Evolutionary conservation across 148 eudicot genomes (phyloP), one percentile per base, ranked within the genome.

Genomic region (Persicaria maculosa): DNA sequence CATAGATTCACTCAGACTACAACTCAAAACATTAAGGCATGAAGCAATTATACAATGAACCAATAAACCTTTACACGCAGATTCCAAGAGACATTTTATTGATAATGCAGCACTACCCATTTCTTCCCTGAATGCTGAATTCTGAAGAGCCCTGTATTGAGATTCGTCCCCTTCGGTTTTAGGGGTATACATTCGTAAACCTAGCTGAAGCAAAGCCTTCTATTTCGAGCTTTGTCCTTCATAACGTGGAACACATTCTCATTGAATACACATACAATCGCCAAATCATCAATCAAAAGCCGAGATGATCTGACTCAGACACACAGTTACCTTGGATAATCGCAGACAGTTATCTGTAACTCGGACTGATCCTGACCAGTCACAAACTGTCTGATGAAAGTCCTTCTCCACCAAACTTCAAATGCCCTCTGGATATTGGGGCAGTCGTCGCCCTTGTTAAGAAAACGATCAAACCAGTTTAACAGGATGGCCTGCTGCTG

Each of bases 381-480:
- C 57, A 77, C 85, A 76, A 83, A 90, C 69, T 87, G 91, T 79
- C 88, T 88, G 54, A 93, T 80, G 55, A 93, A 93, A 82, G 95
- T 88, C 75, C 98, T 80, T 80, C 95, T 87, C 98, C 98, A 93
- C 98, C 98, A 93, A 75, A 91, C 85, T 81, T 93, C 95, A 76
- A 93, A 93, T 5, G 98, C 98, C 74, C 86, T 88, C 84, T 91
- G 97, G 59, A 93, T 88, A 85, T 93, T 93, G 4, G 98, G 98
- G 75, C 97, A 93, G 58, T 93, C 98, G 31, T 91, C 97, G 10
- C 98, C 98, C 82, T 87, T 91, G 44, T 85, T 83, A 36, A 93
- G 91, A 81, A 91, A 93, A 65, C 93, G 82, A 73, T 89, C 89
- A 76, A 93, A 93, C 98, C 98, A 93, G 47, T 85, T 87, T 74